Evolutionary conservation across 768 basidiomycete species (phyloP).

Genomic region (Galerina sulciceps): DNA sequence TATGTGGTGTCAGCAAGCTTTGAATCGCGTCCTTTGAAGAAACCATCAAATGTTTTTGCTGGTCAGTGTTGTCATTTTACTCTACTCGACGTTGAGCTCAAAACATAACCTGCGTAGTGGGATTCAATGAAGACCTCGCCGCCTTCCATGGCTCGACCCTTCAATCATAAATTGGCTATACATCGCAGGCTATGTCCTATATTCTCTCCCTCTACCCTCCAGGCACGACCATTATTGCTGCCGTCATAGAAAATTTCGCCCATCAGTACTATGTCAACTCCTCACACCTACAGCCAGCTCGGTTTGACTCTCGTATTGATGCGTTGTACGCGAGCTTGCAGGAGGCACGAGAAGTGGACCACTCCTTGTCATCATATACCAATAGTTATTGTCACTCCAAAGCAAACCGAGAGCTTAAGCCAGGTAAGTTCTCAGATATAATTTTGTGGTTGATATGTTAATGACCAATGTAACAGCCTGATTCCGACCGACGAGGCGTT

Average conservation of each 20-base stretch:
- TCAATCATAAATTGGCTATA: conserved; percentile 78
- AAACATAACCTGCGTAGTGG: conserved; percentile 60
- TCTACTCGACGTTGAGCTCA: background rate
- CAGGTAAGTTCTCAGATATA: no score
- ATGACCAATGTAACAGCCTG: no score
- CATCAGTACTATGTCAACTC: conserved; percentile 96
- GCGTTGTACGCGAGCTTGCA: conserved; percentile 62
- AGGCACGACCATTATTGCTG: conserved; percentile 69
- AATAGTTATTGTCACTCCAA: no score
- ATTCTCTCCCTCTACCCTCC: conserved; percentile 79
- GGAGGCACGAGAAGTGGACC: conserved; percentile 40
- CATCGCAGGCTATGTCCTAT: conserved; percentile 70
- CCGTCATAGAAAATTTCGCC: conserved; percentile 69
- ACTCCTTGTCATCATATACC: no score
- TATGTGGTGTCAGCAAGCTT: conserved; percentile 59
- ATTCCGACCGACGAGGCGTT: no score
- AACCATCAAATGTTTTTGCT: conserved; percentile 87
- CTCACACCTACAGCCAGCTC: conserved; percentile 86
- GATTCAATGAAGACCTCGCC: conserved; percentile 96
- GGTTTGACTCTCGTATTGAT: conserved; percentile 83
- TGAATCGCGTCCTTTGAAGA: conserved; percentile 44
- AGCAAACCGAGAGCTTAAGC: no score
- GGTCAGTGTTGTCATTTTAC: conserved; percentile 45
- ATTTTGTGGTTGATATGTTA: no score
- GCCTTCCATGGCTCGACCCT: conserved; percentile 94